A percentile compares a stretch with the other conserved stretches of the same genome.
Evolutionary conservation across 495 filamentous ascomycete species (phyloP).

Genomic region (Aspergillus biplanus): DNA sequence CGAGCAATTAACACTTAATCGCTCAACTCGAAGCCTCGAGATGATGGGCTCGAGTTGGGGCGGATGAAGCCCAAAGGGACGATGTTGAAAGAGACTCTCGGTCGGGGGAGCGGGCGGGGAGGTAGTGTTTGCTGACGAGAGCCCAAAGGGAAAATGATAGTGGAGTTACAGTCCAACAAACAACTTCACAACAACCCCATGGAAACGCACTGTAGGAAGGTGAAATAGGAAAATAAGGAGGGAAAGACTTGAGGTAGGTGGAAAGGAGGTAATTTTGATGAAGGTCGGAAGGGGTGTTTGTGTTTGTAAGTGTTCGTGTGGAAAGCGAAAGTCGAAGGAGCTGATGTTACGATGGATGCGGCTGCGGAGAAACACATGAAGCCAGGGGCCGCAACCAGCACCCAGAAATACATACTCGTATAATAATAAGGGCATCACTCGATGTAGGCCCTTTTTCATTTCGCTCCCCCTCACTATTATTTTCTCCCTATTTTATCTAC

Average conservation of each 20-base stretch:
- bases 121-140: slow-evolving; percentile 29
- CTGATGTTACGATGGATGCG: slow-evolving; percentile 33
- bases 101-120: slow-evolving; percentile 32
- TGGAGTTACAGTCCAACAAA: slow-evolving; percentile 20
- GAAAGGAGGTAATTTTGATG: slow-evolving; percentile 32
- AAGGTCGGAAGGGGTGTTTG: slow-evolving; percentile 12
- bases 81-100: slow-evolving; percentile 14
- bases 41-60: slow-evolving; percentile 24
- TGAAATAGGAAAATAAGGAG: slow-evolving; percentile 10
- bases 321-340: neutral
- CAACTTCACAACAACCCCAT: slow-evolving; percentile 22
- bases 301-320: slow-evolving; percentile 9
- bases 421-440: neutral
- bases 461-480: neutral
- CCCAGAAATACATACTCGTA: neutral
- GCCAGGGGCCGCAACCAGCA: slow-evolving; percentile 26
- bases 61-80: slow-evolving; percentile 22
- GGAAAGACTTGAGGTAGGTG: slow-evolving; percentile 27
- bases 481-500: neutral
- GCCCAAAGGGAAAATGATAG: slow-evolving; percentile 23
- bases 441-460: too few relatives aligned
- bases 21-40: slow-evolving; percentile 23
- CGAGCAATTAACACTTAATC: slow-evolving; percentile 29
- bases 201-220: slow-evolving; percentile 10
- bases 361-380: slow-evolving; percentile 30